Percentiles rank a stretch among this genome's conserved stretches.
Evolutionary conservation across 257 asterid species (phyloP).

Genomic region (Ballota nigra): DNA sequence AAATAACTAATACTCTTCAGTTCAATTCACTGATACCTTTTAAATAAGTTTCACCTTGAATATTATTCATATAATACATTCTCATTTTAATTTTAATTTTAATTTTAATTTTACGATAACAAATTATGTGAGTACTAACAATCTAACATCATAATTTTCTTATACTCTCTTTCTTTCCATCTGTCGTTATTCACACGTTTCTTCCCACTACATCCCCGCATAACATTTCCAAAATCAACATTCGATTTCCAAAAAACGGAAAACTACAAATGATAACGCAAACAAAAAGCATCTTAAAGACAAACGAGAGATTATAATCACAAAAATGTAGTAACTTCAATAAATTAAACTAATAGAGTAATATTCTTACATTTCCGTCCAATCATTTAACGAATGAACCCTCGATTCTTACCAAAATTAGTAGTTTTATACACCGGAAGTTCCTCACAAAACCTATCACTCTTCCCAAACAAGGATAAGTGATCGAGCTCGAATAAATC

Average conservation of each 20-base stretch:
- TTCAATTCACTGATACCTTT: too few species aligned
- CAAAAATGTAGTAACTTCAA: neutral
- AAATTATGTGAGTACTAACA: too few species aligned
- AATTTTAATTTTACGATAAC: too few species aligned
- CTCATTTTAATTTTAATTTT: too few species aligned
- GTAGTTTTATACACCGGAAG: constrained; percentile 84
- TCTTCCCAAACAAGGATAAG: constrained; percentile 32
- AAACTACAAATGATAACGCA: neutral
- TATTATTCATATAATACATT: too few species aligned
- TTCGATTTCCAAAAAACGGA: neutral
- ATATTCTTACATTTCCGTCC: neutral
- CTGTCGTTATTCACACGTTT: neutral
- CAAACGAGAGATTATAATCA: neutral
- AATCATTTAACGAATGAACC: constrained; percentile 36
- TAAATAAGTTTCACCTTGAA: too few species aligned
- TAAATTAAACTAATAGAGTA: neutral
- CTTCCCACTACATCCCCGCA: neutral
- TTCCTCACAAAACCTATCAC: constrained; percentile 50
- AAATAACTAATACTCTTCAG: too few species aligned
- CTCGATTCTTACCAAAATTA: constrained; percentile 38
- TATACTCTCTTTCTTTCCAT: too few species aligned
- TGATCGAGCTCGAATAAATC: constrained; percentile 83
- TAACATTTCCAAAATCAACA: neutral
- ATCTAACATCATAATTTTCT: neutral
- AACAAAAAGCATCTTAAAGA: neutral